These are phyloP conservation scores for Sicyos baderoa DNA, from an alignment of 306 rosid genomes.

Conservation along the genomic window DNA sequence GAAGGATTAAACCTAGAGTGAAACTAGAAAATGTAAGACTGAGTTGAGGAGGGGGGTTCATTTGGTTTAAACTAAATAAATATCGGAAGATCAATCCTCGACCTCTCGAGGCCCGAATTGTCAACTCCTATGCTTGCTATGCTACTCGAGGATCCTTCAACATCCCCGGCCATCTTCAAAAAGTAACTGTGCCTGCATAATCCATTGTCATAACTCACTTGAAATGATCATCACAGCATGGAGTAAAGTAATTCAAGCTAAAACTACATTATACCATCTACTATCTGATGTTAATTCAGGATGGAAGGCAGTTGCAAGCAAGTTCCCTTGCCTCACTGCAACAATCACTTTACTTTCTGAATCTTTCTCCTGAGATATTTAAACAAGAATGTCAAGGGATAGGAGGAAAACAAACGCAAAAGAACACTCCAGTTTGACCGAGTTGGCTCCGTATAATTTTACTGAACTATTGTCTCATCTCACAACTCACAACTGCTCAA, in stretches of 20 bases:
- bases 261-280: conserved; percentile 52
- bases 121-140: conserved; percentile 28
- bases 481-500: not conserved
- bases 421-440: not conserved
- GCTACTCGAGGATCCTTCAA: conserved; percentile 56
- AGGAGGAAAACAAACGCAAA: conserved; percentile 8
- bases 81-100: conserved; percentile 60
- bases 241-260: not conserved
- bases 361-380: conserved; percentile 45
- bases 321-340: conserved; percentile 82
- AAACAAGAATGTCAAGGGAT: conserved; percentile 20
- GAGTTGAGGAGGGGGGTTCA: not conserved
- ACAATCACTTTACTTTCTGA: conserved; percentile 61
- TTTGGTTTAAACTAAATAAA: conserved; percentile 35
- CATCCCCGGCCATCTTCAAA: conserved; percentile 54
- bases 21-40: too few species aligned
- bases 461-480: not conserved
- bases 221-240: not conserved
- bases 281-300: conserved; percentile 94
- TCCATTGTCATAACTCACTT: conserved; percentile 23
- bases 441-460: not conserved
- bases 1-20: not conserved
- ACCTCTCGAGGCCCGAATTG: conserved; percentile 26
- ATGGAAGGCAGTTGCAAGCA: conserved; percentile 88
- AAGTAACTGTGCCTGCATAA: conserved; percentile 92